A percentile compares a stretch with the other conserved stretches of the same genome.
Evolutionary conservation across 2,329 filamentous ascomycete species (phyloP).

Genomic region (Didymella exigua): DNA sequence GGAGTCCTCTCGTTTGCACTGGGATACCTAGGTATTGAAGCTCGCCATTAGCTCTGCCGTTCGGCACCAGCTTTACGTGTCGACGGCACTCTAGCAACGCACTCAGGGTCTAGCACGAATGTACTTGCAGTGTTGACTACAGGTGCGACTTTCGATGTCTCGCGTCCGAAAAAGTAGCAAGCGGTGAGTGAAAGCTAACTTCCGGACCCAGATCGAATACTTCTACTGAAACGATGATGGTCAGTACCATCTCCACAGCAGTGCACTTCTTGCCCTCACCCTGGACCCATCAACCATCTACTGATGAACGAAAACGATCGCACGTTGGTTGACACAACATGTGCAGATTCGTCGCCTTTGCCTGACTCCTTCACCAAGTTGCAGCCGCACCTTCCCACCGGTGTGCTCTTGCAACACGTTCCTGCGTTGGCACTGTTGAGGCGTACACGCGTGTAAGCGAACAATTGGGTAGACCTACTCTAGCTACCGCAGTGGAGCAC

Average conservation of each 20-base stretch:
- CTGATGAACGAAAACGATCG: neutral
- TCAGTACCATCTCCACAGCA: slow-evolving; percentile 8
- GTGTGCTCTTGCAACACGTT: slow-evolving; percentile 6
- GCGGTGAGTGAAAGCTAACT: slow-evolving; percentile 1
- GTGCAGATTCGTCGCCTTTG: neutral
- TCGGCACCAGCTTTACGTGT: slow-evolving; percentile 1
- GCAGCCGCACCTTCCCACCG: slow-evolving; percentile 8
- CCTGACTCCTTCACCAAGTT: neutral
- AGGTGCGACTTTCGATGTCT: slow-evolving; percentile 3
- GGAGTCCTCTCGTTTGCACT: neutral
- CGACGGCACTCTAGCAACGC: slow-evolving; percentile 3
- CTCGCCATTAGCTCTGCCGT: neutral
- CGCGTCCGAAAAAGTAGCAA: neutral
- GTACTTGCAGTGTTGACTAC: neutral
- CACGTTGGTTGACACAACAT: neutral
- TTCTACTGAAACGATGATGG: slow-evolving; percentile 5
- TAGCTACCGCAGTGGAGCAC: slow-evolving; percentile 16
- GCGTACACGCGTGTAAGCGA: neutral
- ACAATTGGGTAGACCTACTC: slow-evolving; percentile 1
- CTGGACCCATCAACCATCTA: slow-evolving; percentile 1
- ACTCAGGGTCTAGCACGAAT: slow-evolving; percentile 2
- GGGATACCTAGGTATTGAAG: neutral
- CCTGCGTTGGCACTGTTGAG: slow-evolving; percentile 11
- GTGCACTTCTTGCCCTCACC: neutral
- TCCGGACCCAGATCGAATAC: neutral